Evolutionary conservation across 169 alveolate genomes (phyloP), one percentile per base, ranked within the genome.

Genomic region (Cryptosporidium viatorum): DNA sequence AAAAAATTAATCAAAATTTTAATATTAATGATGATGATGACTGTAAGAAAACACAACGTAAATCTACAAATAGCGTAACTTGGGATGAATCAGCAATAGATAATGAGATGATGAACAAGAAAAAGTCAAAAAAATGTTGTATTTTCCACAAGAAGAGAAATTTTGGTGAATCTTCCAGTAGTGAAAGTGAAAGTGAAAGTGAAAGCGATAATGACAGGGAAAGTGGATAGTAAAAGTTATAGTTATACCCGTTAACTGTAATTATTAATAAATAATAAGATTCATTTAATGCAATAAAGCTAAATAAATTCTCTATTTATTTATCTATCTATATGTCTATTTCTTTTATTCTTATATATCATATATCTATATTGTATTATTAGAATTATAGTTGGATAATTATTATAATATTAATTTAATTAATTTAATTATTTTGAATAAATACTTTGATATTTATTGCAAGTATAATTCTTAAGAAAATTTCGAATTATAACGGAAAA

Each of bases 71-170:
- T 18, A 59, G 45, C 18, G 87, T 80, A 23, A 60, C 80, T 0
- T 80, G 87, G 87, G 87, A 80, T 41, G 75, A 80, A 14, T 60
- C 80, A 0, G 39, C 92, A 35, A 41, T 85, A 29, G 92, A 85
- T 74, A 85, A 85, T 70, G 92, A 85, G 48, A 45, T 71, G 71
- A 45, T 86, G 92, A 86, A 86, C 23, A 74, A 52, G 31, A 65
- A 58, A 48, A 86, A 59, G 59, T 67, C 92, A 12, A 86, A 71
- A 69, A 86, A 71, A 50, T 71, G 92, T 31, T 86, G 92, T 39
- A 86, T 86, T n/a, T 86, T 59, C 41, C 92, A 80, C n/a, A 86
- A 86, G 41, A 65, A 31, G 55, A 51, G 70, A 29, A 21, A 65
- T 23, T 86, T 86, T 69, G 92, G 92, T 21, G 92, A 86, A 29